Percentiles rank a stretch among this genome's conserved stretches.
Conservation (phyloP, 148 eudicot genomes). For the Rhododendron henanense region DNA sequence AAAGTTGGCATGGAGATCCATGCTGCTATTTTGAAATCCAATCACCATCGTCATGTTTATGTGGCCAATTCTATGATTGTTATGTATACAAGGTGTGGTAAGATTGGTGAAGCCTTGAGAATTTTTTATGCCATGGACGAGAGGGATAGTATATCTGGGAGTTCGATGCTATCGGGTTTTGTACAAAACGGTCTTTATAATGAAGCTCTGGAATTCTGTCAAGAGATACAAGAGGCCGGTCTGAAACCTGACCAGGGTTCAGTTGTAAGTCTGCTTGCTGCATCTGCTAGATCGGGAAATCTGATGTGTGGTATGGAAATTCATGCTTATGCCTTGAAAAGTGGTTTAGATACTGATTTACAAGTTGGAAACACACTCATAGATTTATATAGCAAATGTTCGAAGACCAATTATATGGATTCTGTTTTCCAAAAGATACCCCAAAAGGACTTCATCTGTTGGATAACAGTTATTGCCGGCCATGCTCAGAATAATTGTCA, state of each 20-base stretch:
- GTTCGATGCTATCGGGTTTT: conserved; percentile 72
- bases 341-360: conserved; percentile 45
- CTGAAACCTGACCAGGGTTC: conserved; percentile 60
- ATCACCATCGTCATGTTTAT: conserved; percentile 40
- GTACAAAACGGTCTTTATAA: conserved; percentile 54
- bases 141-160: conserved; percentile 64
- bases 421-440: conserved; percentile 49
- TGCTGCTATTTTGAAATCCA: conserved; percentile 48
- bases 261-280: conserved; percentile 52
- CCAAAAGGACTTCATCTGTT: conserved; percentile 59
- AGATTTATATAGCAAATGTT: conserved; percentile 85
- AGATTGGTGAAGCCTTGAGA: conserved; percentile 53
- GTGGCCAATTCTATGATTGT: conserved; percentile 82
- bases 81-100: conserved; percentile 65
- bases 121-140: conserved; percentile 42
- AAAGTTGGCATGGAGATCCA: conserved; percentile 63
- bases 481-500: conserved; percentile 47
- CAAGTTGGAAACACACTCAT: conserved; percentile 67
- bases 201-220: conserved; percentile 47
- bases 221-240: conserved; percentile 41
- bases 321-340: conserved; percentile 77
- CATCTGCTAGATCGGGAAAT: conserved; percentile 52
- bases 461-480: conserved; percentile 72
- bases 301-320: conserved; percentile 68
- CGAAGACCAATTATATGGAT: conserved; percentile 40